phyloP scores from a whole-genome alignment of 1,284 basidiomycete species.

The Microbotryomycetes sp. region DNA sequence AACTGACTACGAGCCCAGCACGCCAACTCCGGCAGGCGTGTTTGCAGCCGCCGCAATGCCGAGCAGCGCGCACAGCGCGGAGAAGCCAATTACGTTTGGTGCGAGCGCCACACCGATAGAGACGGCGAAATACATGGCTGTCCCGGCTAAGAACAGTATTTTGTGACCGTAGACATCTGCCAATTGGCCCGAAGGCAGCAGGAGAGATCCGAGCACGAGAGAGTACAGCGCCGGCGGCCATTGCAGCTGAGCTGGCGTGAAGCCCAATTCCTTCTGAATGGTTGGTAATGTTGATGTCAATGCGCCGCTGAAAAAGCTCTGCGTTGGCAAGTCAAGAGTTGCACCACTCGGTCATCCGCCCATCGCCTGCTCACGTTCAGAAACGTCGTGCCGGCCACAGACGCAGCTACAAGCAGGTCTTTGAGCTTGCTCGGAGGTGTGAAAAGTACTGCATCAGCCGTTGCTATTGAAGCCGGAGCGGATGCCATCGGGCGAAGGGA shows the following conservation, averaged over 20 bases:
- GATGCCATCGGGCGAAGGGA: too few species aligned
- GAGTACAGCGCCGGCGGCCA: constrained; percentile 59
- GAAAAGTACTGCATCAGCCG: too few species aligned
- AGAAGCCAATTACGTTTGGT: constrained; percentile 46
- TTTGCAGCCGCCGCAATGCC: constrained; percentile 62
- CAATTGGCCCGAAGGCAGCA: constrained; percentile 43
- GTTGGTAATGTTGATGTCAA: constrained; percentile 55
- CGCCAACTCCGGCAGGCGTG: constrained; percentile 57
- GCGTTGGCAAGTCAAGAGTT: constrained; percentile 10
- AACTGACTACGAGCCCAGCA: not conserved
- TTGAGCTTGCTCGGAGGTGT: not conserved
- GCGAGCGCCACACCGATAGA: constrained; percentile 54
- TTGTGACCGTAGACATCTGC: constrained; percentile 45
- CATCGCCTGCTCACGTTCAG: not conserved
- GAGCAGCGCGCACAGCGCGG: constrained; percentile 60
- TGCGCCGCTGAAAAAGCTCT: constrained; percentile 44
- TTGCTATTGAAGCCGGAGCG: too few species aligned
- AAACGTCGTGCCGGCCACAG: not conserved
- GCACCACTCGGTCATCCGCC: not conserved
- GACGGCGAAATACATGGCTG: constrained; percentile 47
- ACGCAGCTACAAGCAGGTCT: not conserved
- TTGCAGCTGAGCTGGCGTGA: constrained; percentile 51
- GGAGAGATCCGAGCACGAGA: constrained; percentile 53
- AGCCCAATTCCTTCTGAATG: constrained; percentile 51
- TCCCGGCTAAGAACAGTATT: constrained; percentile 52